Base-by-base conservation (phyloP, 257 asterid species). In the Eustoma russellianum region DNA sequence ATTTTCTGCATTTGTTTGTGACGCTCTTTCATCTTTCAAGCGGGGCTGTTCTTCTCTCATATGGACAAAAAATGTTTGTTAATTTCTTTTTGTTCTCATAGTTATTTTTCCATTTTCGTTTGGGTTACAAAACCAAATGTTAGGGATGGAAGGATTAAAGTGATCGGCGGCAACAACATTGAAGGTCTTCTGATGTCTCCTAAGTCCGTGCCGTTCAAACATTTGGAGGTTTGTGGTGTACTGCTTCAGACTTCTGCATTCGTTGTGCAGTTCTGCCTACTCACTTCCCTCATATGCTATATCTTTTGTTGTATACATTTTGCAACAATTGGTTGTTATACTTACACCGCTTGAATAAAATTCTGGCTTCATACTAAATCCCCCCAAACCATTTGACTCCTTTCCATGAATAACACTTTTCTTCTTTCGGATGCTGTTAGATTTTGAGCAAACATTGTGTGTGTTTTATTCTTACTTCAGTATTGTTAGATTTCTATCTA, bases 131-230 rank as follows among this genome's bases (percentile, higher is more conserved):
- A 38, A 38, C 43, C 12, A 38, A 38, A 38, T 38, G 59, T 63
- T 77, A 87, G 98, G 73, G 98, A 92, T 81, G 97, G 97, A 51
- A 80, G 88, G 81, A 92, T 92, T 70, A 92, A 92, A 75, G 86
- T 92, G 55, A 53, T 88, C 48, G 91, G 97, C 47, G 98, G 94
- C 64, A 75, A 77, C 74, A 88, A 83, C 53, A 73, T 85, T 61
- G 98, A 92, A 77, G 93, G 83, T 63, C 84, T 92, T 68, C 85
- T 92, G 47, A 61, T 78, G 49, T 85, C 98, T 67, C 88, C 93
- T 18, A 79, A 80, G 68, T 68, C 97, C 28, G 33, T 70, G 59
- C 93, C 98, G 47, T 92, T 88, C 66, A 92, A 83, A 69, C 63
- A 79, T 77, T 76, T 92, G 59, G 95, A 88, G 97, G 98, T 91